Base-by-base conservation (phyloP, 176 grass and related monocot species). In the Aegilops tauschii region DNA sequence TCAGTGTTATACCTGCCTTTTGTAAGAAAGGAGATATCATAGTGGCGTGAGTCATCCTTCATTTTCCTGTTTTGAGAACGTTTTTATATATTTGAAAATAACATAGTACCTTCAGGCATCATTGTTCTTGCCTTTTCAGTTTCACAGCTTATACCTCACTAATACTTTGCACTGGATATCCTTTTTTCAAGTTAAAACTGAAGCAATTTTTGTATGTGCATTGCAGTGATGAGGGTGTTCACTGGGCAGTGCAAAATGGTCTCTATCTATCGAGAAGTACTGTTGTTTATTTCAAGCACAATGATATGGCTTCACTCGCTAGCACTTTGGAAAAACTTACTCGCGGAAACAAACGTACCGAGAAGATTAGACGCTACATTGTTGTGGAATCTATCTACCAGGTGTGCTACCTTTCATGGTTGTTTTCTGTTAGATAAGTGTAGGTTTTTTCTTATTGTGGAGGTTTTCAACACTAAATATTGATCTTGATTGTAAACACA, bases 11-110 rank as follows among this genome's bases (percentile, higher is more conserved):
- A 84, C 93, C 96, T 84, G 96, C 96, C 59, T 95, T 98, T 58
- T 95, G 93, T 89, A 98, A 95, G 84, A 98, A 98, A 92, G 92
- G 96, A 83, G 96, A 98, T 84, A 92, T 95, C 76, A 92, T 95
- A 79, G 93, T 98, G 10, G 90, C 84, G 92, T 98, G 93, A 98
- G 96, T 95, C 78, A 62, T 61, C 87, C 68, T 64, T 87, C 66
- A 80, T 79, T 77, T 72, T 54, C 3, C 31, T 66, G 13, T 34
- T 32, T 42, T 18, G 21, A 75, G 30, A 67, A 29, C 18, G 69
- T 83, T 58, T 83, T 59, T 59, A 59, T 59, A 58, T 27, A 40
- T 77, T 63, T 86, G 30, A 35, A 66, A 37, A 47, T 17, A 61
- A 14, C 25, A 49, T 76, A 62, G 16, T 50, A 34, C 3, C 39